These are phyloP conservation scores for Nigrograna mackinnonii DNA, from an alignment of 2,329 filamentous ascomycete species.

Conservation along the genomic window DNA sequence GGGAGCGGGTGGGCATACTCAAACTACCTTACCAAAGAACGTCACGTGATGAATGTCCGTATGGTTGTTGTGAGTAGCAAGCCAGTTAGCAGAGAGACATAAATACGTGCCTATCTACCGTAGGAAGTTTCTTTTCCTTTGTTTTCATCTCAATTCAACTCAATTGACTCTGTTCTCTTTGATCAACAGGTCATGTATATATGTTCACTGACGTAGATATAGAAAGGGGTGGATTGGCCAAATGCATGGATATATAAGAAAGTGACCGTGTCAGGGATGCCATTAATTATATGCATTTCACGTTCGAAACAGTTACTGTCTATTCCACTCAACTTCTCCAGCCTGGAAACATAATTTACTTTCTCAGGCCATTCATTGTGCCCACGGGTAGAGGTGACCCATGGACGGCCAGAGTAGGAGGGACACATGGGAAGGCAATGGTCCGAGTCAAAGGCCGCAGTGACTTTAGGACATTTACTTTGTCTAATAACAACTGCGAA, in stretches of 20 bases:
- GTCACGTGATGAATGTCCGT: too few relatives aligned
- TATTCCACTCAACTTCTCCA: conserved; percentile 10
- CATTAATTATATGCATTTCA: conserved; percentile 8
- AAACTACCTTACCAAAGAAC: not conserved
- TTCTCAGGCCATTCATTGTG: conserved; percentile 4
- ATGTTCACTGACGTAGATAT: too few relatives aligned
- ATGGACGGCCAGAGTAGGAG: conserved; percentile 44
- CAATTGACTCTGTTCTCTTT: not conserved
- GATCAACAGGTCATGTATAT: not conserved
- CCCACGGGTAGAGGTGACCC: conserved; percentile 8
- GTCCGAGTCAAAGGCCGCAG: conserved; percentile 5
- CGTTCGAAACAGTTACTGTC: conserved; percentile 9
- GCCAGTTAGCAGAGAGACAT: too few relatives aligned
- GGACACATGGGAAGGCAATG: conserved; percentile 41
- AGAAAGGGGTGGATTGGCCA: too few relatives aligned
- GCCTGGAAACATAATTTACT: conserved; percentile 14
- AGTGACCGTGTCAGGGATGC: not conserved
- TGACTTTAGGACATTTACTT: not conserved
- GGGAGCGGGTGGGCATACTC: not conserved
- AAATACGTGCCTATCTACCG: not conserved
- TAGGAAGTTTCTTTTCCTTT: not conserved
- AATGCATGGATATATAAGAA: too few relatives aligned
- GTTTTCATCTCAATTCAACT: not conserved
- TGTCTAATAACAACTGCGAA: not conserved
- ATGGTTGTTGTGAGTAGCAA: too few relatives aligned